Evolutionary conservation across 805 yeast species (phyloP), one percentile per base, ranked within the genome.

Genomic region (Monosporozyma solicola): DNA sequence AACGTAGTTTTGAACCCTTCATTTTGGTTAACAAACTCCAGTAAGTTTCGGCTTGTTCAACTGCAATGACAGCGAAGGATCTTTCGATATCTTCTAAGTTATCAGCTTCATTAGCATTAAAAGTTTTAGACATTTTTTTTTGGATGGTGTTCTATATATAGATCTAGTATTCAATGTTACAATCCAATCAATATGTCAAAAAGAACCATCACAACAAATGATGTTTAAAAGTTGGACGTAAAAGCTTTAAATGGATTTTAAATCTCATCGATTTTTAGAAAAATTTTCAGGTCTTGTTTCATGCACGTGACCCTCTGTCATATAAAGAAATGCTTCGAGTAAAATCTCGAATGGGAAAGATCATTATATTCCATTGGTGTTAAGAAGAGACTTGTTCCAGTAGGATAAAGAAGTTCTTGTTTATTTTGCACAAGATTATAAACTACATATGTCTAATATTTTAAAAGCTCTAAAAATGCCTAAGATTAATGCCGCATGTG

Each of bases 41-140:
- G 78, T 92, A 94, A 1, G 96, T 84, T 66, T 89, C 95, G 54
- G 96, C 94, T 69, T 94, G 98, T 70, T 80, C 83, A 16, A 94
- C 99, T 5, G 98, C 99, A 72, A 86, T 88, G 55, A 94, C 99
- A 44, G 99, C 98, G 66, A 94, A 94, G 74, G 94, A 98, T 78
- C 83, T 89, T 72, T 94, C 99, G 64, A 94, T 89, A 63, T 89
- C 96, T 72, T 92, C 98, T 62, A 88, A 76, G 74, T 94, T 94
- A 56, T 94, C 97, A 47, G 99, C 97, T 54, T 77, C 79, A 64
- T 94, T 96, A 20, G 99, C 91, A 63, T 85, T 80, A 66, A 89
- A 88, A 54, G 70, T 71, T 25, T 53, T 55, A 45, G 55, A 51
- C 57, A 54, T 56, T 15, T 6, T 27, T 13, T 15, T 20, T 20